Evolutionary conservation across 257 asterid genomes (phyloP).

Genomic region (Primulina tabacum): DNA sequence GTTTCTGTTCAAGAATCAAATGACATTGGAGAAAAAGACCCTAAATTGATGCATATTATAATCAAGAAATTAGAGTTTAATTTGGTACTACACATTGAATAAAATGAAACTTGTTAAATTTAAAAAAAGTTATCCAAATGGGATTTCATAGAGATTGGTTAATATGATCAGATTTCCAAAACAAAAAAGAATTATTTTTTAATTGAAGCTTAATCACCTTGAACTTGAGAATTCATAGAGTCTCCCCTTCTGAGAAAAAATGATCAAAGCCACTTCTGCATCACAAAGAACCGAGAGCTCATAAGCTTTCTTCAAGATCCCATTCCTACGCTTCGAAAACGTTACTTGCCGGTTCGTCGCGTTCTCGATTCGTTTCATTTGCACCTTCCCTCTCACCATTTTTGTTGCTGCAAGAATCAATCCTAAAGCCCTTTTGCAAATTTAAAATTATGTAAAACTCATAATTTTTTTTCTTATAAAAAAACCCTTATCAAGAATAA

Average conservation of each 20-base stretch:
- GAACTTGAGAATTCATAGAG: slow-evolving; percentile 56
- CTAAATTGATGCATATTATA: no score
- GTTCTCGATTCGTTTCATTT: slow-evolving; percentile 57
- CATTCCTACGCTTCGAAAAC: slow-evolving; percentile 61
- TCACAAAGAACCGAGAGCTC: slow-evolving; percentile 71
- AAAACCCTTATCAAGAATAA: background rate
- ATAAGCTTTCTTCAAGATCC: slow-evolving; percentile 60
- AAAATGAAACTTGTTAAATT: slow-evolving; percentile 7
- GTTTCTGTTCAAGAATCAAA: background rate
- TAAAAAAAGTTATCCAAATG: background rate
- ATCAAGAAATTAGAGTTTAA: background rate
- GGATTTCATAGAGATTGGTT: background rate
- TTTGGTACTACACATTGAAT: background rate
- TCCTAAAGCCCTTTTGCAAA: background rate
- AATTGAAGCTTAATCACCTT: slow-evolving; percentile 28
- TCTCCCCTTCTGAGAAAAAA: slow-evolving; percentile 53
- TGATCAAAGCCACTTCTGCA: slow-evolving; percentile 53
- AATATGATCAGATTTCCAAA: background rate
- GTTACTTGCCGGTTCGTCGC: slow-evolving; percentile 59
- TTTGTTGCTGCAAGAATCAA: background rate
- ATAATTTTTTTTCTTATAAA: no score
- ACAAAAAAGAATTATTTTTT: no score
- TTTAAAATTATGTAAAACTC: no score
- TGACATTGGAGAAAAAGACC: no score
- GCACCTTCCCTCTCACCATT: slow-evolving; percentile 64